phyloP scores from a whole-genome alignment of 2,329 filamentous ascomycete genomes.

The Pseudopyrenochaeta lycopersici region DNA sequence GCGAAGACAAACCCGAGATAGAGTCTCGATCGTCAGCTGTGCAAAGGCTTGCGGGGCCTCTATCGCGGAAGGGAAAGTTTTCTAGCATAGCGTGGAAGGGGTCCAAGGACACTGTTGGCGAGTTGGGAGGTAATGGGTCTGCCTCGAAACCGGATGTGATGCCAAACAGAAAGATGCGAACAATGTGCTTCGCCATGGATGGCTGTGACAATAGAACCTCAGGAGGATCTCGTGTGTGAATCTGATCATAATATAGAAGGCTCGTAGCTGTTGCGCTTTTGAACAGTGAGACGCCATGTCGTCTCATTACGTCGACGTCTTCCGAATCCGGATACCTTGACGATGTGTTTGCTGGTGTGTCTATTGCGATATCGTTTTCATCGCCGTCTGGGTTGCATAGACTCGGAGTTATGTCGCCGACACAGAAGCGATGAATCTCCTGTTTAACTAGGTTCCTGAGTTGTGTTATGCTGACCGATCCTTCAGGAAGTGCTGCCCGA shows the following conservation, averaged over 20 bases:
- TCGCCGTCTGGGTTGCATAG: neutral
- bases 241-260: slow-evolving; percentile 4
- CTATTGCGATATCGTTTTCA: neutral
- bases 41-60: neutral
- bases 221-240: neutral
- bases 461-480: neutral
- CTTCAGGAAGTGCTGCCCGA: slow-evolving; percentile 1
- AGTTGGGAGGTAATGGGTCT: neutral
- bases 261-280: neutral
- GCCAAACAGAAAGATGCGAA: slow-evolving; percentile 6
- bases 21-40: neutral
- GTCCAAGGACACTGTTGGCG: neutral
- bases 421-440: neutral
- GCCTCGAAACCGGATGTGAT: neutral
- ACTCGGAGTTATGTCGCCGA: neutral
- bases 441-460: neutral
- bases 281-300: slow-evolving; percentile 2
- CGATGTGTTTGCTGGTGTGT: neutral
- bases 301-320: neutral
- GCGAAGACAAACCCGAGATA: neutral
- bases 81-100: neutral
- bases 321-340: neutral
- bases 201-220: neutral
- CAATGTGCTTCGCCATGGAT: slow-evolving; percentile 3
- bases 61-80: neutral